Percentiles rank a stretch among this genome's conserved stretches.
These are phyloP conservation scores for Salix exigua DNA, from an alignment of 345 rosid genomes.

Conservation along the genomic window DNA sequence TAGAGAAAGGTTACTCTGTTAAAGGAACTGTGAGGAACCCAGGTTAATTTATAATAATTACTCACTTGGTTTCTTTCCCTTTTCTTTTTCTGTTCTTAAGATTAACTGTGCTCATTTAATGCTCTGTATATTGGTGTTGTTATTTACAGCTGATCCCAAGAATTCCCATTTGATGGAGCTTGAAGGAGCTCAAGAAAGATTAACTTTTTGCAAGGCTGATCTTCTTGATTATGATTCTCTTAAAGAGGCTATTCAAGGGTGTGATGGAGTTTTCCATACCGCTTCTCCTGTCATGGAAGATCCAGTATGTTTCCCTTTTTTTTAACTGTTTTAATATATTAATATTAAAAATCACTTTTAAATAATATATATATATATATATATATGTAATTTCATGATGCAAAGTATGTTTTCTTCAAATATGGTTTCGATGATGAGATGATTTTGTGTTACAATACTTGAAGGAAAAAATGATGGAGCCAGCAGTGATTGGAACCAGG, in stretches of 20 bases:
- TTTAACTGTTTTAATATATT: too few relatives aligned
- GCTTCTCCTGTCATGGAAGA: constrained; percentile 97
- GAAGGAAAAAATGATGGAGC: constrained; percentile 96
- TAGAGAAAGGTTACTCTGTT: constrained; percentile 75
- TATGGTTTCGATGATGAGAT: background rate
- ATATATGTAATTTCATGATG: too few relatives aligned
- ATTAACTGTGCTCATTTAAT: background rate
- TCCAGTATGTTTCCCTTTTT: constrained; percentile 50
- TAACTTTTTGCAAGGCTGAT: constrained; percentile 66
- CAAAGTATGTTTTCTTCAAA: too few relatives aligned
- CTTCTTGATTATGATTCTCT: constrained; percentile 71
- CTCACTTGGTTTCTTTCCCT: background rate
- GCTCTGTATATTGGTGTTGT: too few relatives aligned
- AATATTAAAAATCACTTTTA: too few relatives aligned
- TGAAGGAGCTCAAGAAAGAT: constrained; percentile 84
- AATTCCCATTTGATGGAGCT: constrained; percentile 78
- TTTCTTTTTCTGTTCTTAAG: background rate
- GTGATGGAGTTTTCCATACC: constrained; percentile 93
- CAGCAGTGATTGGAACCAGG: constrained; percentile 81
- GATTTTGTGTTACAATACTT: too few relatives aligned
- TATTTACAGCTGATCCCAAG: constrained; percentile 66
- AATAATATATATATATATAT: too few relatives aligned
- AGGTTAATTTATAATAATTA: constrained; percentile 25
- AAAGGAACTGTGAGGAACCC: constrained; percentile 88
- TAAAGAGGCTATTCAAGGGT: constrained; percentile 60